A percentile compares a stretch with the other conserved stretches of the same genome.
phyloP scores from a whole-genome alignment of 2,329 filamentous ascomycete genomes.

The Botrytis galanthina region DNA sequence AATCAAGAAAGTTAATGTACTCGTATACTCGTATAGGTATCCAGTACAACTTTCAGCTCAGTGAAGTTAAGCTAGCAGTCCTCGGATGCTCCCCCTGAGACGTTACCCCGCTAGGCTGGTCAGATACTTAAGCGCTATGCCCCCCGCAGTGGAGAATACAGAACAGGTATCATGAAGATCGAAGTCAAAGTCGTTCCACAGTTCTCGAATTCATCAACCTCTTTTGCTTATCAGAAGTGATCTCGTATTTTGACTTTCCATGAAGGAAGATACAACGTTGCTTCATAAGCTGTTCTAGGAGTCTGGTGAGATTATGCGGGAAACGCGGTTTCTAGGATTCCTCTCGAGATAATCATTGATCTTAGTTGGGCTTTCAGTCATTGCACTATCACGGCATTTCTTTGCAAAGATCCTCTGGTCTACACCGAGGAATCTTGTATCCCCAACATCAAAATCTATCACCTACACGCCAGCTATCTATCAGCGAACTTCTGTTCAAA shows the following conservation, averaged over 20 bases:
- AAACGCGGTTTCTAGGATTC: neutral
- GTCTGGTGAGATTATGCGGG: neutral
- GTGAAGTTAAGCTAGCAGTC: no score
- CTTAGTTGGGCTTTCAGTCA: neutral
- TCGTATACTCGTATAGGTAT: no score
- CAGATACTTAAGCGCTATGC: no score
- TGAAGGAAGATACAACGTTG: neutral
- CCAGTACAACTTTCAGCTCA: no score
- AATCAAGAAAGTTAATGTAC: no score
- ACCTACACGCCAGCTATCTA: neutral
- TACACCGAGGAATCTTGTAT: neutral
- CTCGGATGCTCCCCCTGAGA: no score
- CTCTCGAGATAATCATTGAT: neutral
- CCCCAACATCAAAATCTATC: neutral
- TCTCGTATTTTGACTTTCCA: neutral
- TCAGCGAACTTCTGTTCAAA: neutral
- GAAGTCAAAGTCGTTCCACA: neutral
- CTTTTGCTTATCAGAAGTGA: neutral
- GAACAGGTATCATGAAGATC: neutral
- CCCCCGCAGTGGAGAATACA: neutral
- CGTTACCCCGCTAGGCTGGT: no score
- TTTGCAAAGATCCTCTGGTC: neutral
- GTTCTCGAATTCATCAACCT: neutral
- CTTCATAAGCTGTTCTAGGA: neutral
- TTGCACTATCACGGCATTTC: neutral